These are phyloP conservation scores for Crithidia mellificae DNA, from an alignment of 208 protist genomes.

Conservation along the genomic window DNA sequence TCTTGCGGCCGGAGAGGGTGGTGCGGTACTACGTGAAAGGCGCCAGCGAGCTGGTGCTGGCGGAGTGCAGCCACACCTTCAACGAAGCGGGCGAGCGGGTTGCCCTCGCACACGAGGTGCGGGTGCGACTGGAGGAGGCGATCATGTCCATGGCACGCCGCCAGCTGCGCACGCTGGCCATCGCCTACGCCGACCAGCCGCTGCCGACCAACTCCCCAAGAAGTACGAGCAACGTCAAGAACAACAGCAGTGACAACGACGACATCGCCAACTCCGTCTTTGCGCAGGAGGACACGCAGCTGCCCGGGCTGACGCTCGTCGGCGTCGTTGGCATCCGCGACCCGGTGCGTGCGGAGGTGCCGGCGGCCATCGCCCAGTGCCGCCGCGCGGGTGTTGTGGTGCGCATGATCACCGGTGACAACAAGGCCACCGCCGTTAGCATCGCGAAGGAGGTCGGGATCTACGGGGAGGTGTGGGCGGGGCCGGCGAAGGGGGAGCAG, in stretches of 20 bases:
- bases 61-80: slow-evolving; percentile 45
- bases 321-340: slow-evolving; percentile 93
- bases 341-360: slow-evolving; percentile 92
- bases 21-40: slow-evolving; percentile 70
- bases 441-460: slow-evolving; percentile 77
- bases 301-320: slow-evolving; percentile 49
- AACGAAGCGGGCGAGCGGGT: slow-evolving; percentile 30
- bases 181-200: slow-evolving; percentile 56
- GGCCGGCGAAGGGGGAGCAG: slow-evolving; percentile 22
- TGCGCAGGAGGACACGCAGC: slow-evolving; percentile 22
- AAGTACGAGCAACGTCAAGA: background rate
- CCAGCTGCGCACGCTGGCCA: slow-evolving; percentile 77
- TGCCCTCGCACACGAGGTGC: slow-evolving; percentile 38
- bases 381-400: slow-evolving; percentile 92
- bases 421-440: slow-evolving; percentile 88
- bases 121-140: slow-evolving; percentile 46
- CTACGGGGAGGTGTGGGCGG: slow-evolving; percentile 30
- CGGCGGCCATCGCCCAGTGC: slow-evolving; percentile 85
- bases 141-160: slow-evolving; percentile 46
- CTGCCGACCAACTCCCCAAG: background rate
- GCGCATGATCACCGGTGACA: slow-evolving; percentile 97
- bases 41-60: slow-evolving; percentile 69
- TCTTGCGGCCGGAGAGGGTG: slow-evolving; percentile 34
- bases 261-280: slow-evolving; percentile 40
- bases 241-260: background rate